Evolutionary conservation across 164 flowering plant species (phyloP), one percentile per base, ranked within the genome.

Genomic region (Pachysandra terminalis): DNA sequence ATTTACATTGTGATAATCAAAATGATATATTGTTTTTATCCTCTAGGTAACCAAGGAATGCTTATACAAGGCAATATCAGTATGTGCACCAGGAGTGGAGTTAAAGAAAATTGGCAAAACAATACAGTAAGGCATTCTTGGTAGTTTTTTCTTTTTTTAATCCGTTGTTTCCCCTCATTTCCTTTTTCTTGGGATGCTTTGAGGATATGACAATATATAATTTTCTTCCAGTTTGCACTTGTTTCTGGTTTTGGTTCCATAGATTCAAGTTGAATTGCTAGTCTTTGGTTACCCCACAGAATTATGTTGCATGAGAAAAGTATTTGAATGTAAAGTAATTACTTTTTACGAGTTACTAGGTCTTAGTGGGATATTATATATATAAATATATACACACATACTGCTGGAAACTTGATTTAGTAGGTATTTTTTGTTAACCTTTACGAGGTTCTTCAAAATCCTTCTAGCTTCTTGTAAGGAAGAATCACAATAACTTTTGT

Each of bases 1-100:
- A 3, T 32, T 32, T 32, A 19, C 0, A 58, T 67, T 48, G 15
- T 58, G 63, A 13, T 22, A 53, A 60, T 23, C 21, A 19, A 1
- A 66, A 61, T 64, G 37, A 41, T 53, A 23, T 22, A 62, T 59
- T 35, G 23, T 66, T 6, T 71, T 56, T 32, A 56, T 63, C 53
- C 28, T 74, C 54, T 66, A 96, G 99, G 99, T 93, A 56, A 93
- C 99, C 9, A 87, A 87, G 80, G 99, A 93, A 80, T 89, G 97
- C 71, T 75, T 96, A 24, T 63, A 86, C 41, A 88, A 82, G 70
- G 96, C 97, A 70, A 91, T 96, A 74, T 83, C 98, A 67, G 81
- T 93, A 68, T 93, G 99, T 80, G 91, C 82, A 59, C 90, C 95
- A 37, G 96, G 98, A 56, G 91, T 90, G 61, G 96, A 88, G 70